These are phyloP conservation scores for Eucalyptus sp. DNA, from an alignment of 345 rosid species.

Conservation along the genomic window DNA sequence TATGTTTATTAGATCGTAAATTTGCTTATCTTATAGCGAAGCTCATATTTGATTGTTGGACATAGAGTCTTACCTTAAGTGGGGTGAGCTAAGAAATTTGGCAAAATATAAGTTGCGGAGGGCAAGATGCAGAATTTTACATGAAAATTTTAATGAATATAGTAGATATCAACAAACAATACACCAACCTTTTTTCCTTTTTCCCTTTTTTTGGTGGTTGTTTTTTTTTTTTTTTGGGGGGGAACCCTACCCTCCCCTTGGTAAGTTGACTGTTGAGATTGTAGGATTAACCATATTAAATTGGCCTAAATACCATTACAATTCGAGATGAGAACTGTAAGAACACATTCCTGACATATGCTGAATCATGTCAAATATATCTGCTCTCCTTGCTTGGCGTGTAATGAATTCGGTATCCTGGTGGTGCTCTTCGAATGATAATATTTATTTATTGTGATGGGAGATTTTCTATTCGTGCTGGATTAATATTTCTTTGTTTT, in stretches of 20 bases:
- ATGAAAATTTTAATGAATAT: not conserved
- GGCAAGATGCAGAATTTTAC: not conserved
- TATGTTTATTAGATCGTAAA: not conserved
- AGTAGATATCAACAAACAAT: not conserved
- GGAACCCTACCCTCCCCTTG: not conserved
- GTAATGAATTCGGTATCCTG: not conserved
- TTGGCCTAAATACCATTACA: not conserved
- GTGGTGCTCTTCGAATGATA: not conserved
- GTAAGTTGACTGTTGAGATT: not conserved
- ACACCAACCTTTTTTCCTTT: not conserved
- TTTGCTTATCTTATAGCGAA: not conserved
- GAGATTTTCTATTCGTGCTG: not conserved
- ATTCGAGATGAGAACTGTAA: not conserved
- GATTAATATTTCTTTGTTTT: not conserved
- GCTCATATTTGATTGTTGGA: not conserved
- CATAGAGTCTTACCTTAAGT: not conserved
- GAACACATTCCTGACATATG: not conserved
- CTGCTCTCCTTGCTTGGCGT: not conserved
- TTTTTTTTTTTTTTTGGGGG: no score
- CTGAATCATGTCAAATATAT: not conserved
- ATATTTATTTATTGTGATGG: not conserved
- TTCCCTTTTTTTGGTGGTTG: accelerated
- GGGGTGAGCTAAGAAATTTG: not conserved
- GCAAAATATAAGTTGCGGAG: not conserved
- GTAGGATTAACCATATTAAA: not conserved